These are phyloP conservation scores for Tulasnella sp. DNA, from an alignment of 768 basidiomycete genomes.

Conservation along the genomic window DNA sequence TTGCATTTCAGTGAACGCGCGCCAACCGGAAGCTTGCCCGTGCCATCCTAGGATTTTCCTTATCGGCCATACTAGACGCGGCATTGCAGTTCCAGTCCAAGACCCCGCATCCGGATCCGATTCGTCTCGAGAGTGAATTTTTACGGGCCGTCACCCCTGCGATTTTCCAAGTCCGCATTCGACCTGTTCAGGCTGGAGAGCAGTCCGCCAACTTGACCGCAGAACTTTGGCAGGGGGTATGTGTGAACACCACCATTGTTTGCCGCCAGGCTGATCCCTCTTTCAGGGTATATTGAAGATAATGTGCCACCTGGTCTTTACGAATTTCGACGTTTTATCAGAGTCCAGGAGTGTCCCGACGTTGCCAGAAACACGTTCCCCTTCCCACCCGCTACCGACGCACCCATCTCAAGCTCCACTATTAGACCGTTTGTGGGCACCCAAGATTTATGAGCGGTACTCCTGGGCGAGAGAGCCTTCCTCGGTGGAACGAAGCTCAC, in stretches of 20 bases:
- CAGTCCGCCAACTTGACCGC: neutral
- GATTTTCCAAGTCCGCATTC: neutral
- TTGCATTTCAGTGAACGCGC: neutral
- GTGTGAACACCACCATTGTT: neutral
- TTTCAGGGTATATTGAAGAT: neutral
- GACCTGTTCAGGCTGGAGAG: neutral
- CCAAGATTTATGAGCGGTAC: too few relatives aligned
- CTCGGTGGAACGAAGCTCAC: too few relatives aligned
- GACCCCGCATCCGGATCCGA: neutral
- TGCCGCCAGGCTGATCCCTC: neutral
- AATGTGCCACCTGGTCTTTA: too few relatives aligned
- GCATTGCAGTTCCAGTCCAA: neutral
- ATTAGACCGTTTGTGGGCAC: too few relatives aligned
- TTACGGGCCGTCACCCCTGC: neutral
- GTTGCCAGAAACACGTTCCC: too few relatives aligned
- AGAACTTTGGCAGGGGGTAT: neutral
- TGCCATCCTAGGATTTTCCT: neutral
- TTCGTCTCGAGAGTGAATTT: neutral
- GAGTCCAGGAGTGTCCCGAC: too few relatives aligned
- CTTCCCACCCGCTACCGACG: too few relatives aligned
- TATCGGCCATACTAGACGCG: neutral
- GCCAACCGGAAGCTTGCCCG: neutral
- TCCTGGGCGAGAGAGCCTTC: too few relatives aligned
- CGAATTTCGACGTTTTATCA: too few relatives aligned
- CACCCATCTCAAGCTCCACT: too few relatives aligned